Conservation (phyloP, 495 filamentous ascomycete species). For the Neurospora sp. region DNA sequence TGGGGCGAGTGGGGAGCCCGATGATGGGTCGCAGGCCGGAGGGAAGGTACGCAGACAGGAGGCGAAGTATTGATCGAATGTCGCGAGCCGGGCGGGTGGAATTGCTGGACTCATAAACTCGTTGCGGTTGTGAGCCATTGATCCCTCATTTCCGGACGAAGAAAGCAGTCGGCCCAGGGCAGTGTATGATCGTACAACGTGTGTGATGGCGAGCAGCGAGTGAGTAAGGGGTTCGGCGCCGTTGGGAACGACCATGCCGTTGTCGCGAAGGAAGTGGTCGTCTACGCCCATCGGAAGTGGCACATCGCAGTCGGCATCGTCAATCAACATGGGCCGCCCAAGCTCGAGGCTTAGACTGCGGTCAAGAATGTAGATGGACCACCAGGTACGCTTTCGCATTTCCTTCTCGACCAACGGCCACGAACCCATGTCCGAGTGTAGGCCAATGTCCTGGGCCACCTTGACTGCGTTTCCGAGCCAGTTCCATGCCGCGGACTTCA, state of each 20-base stretch:
- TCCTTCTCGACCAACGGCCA: conserved; percentile 75
- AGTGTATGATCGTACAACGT: conserved; percentile 73
- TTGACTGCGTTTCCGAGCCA: conserved; percentile 82
- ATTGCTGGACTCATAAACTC: conserved; percentile 34
- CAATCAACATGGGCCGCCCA: conserved; percentile 72
- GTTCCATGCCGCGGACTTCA: conserved; percentile 80
- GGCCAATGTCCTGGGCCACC: conserved; percentile 78
- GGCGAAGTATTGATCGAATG: conserved; percentile 74
- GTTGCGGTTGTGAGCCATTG: neutral
- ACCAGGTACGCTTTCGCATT: conserved; percentile 85
- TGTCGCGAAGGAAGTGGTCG: conserved; percentile 66
- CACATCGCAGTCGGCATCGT: conserved; percentile 84
- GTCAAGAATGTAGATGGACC: conserved; percentile 88
- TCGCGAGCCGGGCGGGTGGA: conserved; percentile 56
- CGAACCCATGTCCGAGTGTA: conserved; percentile 67
- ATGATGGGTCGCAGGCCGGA: conserved; percentile 53
- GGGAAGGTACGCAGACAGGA: conserved; percentile 68
- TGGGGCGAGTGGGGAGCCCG: conserved; percentile 59
- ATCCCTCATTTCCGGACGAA: conserved; percentile 22
- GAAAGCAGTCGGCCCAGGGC: conserved; percentile 67
- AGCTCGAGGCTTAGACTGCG: conserved; percentile 72
- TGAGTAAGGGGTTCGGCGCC: conserved; percentile 43
- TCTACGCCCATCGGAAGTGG: conserved; percentile 70
- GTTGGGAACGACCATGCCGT: conserved; percentile 42
- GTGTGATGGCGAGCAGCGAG: conserved; percentile 67